Evolutionary conservation across 768 basidiomycete species (phyloP).

Genomic region (Clitopilus passeckerianus): DNA sequence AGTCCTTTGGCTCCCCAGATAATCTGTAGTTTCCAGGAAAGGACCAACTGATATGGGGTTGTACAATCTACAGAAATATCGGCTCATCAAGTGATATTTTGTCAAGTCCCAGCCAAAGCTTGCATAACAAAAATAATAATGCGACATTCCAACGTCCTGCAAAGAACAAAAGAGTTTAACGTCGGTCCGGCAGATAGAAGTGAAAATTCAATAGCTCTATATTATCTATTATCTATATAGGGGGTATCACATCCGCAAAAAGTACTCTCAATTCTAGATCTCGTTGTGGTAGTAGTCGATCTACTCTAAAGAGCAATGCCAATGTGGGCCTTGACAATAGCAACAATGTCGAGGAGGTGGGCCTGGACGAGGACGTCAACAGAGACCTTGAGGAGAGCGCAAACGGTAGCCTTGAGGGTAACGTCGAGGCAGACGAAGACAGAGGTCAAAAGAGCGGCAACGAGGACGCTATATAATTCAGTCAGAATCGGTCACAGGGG

Average conservation of each 20-base stretch:
- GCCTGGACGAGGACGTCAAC: neutral
- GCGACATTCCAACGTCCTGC: too few species aligned
- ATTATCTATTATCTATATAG: too few species aligned
- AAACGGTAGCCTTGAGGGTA: neutral
- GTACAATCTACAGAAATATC: too few species aligned
- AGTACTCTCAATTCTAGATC: too few species aligned
- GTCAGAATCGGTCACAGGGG: neutral
- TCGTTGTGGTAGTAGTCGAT: too few species aligned
- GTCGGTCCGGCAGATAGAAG: too few species aligned
- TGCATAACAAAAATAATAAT: neutral
- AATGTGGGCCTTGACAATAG: neutral
- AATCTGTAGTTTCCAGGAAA: too few species aligned
- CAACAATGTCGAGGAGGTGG: neutral
- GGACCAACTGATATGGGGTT: too few species aligned
- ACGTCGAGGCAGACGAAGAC: neutral
- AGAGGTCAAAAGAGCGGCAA: neutral
- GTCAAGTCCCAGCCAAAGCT: neutral
- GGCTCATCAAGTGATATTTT: neutral
- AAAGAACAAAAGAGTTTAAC: too few species aligned
- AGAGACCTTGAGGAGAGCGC: neutral
- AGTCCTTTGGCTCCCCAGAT: too few species aligned
- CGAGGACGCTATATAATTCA: neutral
- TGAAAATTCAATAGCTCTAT: too few species aligned
- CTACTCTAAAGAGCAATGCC: neutral
- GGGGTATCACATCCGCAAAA: too few species aligned